Conservation (phyloP, 179 eudicot species). For the Vitellaria paradoxa region DNA sequence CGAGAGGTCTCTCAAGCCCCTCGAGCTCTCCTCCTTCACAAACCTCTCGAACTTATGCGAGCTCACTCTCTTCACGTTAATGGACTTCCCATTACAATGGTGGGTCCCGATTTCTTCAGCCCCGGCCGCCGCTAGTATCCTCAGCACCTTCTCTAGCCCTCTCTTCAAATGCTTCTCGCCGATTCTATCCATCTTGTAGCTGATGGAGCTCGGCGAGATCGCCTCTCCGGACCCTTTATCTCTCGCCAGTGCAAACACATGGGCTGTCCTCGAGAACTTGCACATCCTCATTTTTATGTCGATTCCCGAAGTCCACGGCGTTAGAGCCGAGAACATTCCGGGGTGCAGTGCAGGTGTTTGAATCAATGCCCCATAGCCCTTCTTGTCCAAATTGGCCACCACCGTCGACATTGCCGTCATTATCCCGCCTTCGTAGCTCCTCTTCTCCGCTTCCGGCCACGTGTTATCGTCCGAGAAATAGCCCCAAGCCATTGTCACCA, state of each 20-base stretch:
- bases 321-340: constrained; percentile 49
- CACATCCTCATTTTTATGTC: constrained; percentile 49
- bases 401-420: constrained; percentile 64
- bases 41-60: constrained; percentile 51
- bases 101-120: constrained; percentile 76
- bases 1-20: constrained; percentile 21
- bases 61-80: constrained; percentile 44
- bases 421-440: constrained; percentile 68
- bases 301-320: constrained; percentile 60
- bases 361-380: constrained; percentile 50
- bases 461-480: constrained; percentile 37
- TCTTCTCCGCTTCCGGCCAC: constrained; percentile 43
- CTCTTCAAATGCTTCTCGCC: constrained; percentile 42
- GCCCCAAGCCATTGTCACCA: constrained; percentile 73
- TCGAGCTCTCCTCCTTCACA: constrained; percentile 50
- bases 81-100: constrained; percentile 28
- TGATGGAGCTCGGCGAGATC: constrained; percentile 26
- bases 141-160: constrained; percentile 53
- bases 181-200: constrained; percentile 29
- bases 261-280: constrained; percentile 62
- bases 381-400: constrained; percentile 24
- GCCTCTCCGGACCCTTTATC: constrained; percentile 51
- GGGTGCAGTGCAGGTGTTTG: constrained; percentile 77
- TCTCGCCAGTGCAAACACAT: constrained; percentile 55
- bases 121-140: constrained; percentile 71